Conservation (phyloP, 148 eudicot genomes). For the Rhododendron griersonianum region DNA sequence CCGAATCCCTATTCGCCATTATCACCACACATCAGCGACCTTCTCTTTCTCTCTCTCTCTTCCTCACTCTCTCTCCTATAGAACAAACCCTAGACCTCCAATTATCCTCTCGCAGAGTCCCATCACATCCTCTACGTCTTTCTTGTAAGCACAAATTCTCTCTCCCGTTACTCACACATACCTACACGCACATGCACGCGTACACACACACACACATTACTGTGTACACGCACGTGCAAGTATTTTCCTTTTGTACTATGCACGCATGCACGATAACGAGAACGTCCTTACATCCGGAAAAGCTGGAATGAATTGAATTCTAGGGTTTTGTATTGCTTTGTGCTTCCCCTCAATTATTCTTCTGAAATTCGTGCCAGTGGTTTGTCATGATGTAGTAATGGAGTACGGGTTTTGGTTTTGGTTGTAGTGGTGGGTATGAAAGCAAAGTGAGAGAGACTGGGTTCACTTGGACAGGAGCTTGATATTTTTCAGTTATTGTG, state of each 20-base stretch:
- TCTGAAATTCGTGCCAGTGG: background rate
- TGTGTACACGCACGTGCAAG: background rate
- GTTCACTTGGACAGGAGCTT: background rate
- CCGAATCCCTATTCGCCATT: conserved; percentile 1
- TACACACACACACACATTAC: background rate
- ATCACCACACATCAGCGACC: background rate
- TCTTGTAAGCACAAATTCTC: conserved; percentile 3
- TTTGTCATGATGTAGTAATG: background rate
- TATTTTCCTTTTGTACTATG: too few relatives aligned
- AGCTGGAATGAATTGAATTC: background rate
- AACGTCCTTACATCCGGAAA: background rate
- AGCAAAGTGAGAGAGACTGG: too few relatives aligned
- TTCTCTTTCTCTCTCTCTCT: background rate
- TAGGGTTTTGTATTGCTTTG: conserved; percentile 5
- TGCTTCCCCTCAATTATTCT: background rate
- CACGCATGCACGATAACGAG: background rate
- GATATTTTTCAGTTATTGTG: background rate
- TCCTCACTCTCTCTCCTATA: background rate
- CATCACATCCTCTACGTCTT: background rate
- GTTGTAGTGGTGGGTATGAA: background rate
- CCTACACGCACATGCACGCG: background rate
- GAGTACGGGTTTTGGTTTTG: background rate
- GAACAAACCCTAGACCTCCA: background rate
- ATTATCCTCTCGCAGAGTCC: background rate
- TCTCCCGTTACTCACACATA: background rate